Evolutionary conservation across 352 stramenopile species (phyloP), one percentile per base, ranked within the genome.

Genomic region (Globisporangium nodosum): DNA sequence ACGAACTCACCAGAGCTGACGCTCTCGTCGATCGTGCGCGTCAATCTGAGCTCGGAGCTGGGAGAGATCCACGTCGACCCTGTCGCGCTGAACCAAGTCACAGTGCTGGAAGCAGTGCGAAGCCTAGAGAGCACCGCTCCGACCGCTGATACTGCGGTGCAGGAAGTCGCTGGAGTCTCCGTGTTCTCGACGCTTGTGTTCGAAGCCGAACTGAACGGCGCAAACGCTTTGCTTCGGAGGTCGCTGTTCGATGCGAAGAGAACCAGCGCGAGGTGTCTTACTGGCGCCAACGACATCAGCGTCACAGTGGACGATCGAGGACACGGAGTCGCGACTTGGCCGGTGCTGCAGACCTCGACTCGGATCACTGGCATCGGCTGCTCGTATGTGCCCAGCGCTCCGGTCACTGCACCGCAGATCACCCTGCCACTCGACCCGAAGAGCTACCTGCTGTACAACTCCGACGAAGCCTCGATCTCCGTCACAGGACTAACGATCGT

Each of bases 141-240:
- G 13, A 12, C 24, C 5, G 18, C 30, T 3, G 8, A 8, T 5
- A 1, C 7, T 21, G 31, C 18, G 30, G 6, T 27, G 15, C 15
- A 21, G 27, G 16, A 9, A 15, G 16, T 5, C 2, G 30, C 11
- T 43, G 18, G 24, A 18, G 15, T 13, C 8, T 39, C n/a, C 18
- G 31, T 43, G 12, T 43, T 55, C 50, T 35, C n/a, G 20, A 12
- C 21, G 8, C 30, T 71, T 27, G 46, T 52, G 24, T 61, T 71
- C 13, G 50, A 71, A 55, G 60, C 55, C 3, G 31, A 27, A 15
- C 43, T 68, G 8, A 9, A n/a, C 15, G 56, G 58, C n/a, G 31
- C 52, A 12, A 71, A 71, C 43, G 18, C 21, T 6, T 48, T 68
- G 21, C 39, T 71, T 16, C 42, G 37, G 16, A 45, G 40, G 11